Conservation (phyloP, 108 stramenopile genomes). For the Skeletonema menzelii region DNA sequence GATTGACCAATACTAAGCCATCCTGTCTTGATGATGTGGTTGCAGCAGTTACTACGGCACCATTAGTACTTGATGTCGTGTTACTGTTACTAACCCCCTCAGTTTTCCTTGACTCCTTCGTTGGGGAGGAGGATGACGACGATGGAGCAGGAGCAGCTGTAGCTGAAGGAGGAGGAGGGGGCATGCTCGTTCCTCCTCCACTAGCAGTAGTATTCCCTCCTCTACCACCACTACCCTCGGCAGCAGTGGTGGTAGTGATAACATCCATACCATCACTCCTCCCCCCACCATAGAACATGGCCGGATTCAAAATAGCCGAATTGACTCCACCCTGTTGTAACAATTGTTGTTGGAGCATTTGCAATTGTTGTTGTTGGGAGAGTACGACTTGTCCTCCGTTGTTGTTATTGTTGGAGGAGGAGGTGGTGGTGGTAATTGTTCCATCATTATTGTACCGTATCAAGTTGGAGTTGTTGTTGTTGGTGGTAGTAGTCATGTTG, state of each 20-base stretch:
- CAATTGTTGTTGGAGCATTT: background rate
- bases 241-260: background rate
- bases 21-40: background rate
- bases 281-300: background rate
- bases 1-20: background rate
- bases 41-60: no score
- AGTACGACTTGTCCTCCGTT: background rate
- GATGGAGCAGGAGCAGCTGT: background rate
- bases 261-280: background rate
- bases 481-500: background rate
- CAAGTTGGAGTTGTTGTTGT: no score
- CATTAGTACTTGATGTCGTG: background rate
- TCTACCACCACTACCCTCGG: background rate
- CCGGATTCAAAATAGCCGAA: background rate
- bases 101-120: background rate
- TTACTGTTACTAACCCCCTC: background rate
- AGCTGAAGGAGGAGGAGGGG: background rate
- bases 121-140: background rate
- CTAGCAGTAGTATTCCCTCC: background rate
- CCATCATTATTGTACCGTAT: no score
- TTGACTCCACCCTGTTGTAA: constrained; percentile 2
- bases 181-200: background rate
- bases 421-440: background rate
- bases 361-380: constrained; percentile 19
- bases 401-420: no score